These are phyloP conservation scores for Barnettozyma sucrosica DNA, from an alignment of 805 yeast genomes.

Conservation along the genomic window DNA sequence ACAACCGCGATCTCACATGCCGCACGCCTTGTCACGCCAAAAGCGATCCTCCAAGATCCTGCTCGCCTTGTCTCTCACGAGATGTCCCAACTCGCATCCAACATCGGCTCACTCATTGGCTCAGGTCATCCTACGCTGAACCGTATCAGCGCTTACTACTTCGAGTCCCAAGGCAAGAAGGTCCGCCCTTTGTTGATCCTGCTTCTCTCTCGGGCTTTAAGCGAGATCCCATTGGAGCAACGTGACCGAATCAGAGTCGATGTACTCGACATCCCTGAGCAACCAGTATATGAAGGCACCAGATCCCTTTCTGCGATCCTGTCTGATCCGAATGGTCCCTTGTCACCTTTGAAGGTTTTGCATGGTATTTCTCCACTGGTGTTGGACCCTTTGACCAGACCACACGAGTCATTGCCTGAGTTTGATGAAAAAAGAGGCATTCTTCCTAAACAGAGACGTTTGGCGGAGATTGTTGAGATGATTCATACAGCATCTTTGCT, in stretches of 20 bases:
- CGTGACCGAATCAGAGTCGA: conserved; percentile 63
- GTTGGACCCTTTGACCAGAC: conserved; percentile 77
- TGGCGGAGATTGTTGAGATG: conserved; percentile 98
- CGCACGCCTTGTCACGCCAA: conserved; percentile 67
- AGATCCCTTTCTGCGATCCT: conserved; percentile 50
- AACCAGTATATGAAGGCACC: conserved; percentile 55
- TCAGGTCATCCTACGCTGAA: conserved; percentile 92
- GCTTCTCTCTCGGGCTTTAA: conserved; percentile 73
- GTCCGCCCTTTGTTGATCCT: conserved; percentile 88
- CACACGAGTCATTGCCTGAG: conserved; percentile 66
- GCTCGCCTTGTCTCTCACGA: conserved; percentile 87
- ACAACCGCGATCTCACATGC: conserved; percentile 64
- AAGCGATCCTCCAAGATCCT: conserved; percentile 64
- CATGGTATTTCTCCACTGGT: conserved; percentile 90
- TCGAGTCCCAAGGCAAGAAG: conserved; percentile 94
- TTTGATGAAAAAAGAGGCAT: conserved; percentile 62
- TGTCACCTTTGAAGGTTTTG: conserved; percentile 76
- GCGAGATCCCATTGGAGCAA: conserved; percentile 63
- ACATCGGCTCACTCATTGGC: conserved; percentile 82
- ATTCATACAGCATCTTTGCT: conserved; percentile 93
- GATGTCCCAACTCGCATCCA: conserved; percentile 82
- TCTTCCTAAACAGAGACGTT: conserved; percentile 87
- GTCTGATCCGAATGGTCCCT: conserved; percentile 41
- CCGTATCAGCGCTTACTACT: conserved; percentile 89
- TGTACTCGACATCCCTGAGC: conserved; percentile 57